These are phyloP conservation scores for Solanum verrucosum DNA, from an alignment of 257 asterid species.

Conservation along the genomic window DNA sequence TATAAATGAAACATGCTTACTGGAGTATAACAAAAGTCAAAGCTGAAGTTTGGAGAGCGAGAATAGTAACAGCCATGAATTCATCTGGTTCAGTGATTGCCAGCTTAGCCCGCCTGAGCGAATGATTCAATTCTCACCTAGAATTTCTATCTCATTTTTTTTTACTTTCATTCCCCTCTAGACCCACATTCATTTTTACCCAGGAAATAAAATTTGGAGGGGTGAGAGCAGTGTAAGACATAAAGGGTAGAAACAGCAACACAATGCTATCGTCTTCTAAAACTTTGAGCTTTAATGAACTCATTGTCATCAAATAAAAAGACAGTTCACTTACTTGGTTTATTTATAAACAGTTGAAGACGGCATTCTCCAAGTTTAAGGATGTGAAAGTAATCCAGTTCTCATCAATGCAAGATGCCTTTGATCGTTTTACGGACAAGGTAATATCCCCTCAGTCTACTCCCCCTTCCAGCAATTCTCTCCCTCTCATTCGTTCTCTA, in stretches of 20 bases:
- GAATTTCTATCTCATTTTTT: background rate
- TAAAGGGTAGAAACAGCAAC: background rate
- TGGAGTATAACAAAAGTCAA: background rate
- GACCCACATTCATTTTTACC: background rate
- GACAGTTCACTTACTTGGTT: slow-evolving; percentile 1
- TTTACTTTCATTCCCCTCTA: background rate
- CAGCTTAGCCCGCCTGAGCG: background rate
- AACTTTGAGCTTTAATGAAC: background rate
- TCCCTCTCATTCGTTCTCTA: background rate
- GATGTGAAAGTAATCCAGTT: slow-evolving; percentile 84
- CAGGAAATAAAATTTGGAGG: background rate
- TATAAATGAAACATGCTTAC: background rate
- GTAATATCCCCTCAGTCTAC: slow-evolving; percentile 16
- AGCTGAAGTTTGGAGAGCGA: background rate
- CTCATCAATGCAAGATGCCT: slow-evolving; percentile 88
- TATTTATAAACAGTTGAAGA: slow-evolving; percentile 51
- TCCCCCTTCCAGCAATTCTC: background rate
- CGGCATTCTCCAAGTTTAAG: slow-evolving; percentile 61
- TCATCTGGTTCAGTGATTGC: background rate
- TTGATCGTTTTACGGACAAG: slow-evolving; percentile 81
- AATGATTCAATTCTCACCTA: background rate
- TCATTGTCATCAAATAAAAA: background rate
- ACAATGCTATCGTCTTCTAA: background rate
- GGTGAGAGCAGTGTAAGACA: background rate
- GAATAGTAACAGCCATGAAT: background rate